Base-by-base conservation (phyloP, 768 basidiomycete species). In the Dioszegia hungarica region DNA sequence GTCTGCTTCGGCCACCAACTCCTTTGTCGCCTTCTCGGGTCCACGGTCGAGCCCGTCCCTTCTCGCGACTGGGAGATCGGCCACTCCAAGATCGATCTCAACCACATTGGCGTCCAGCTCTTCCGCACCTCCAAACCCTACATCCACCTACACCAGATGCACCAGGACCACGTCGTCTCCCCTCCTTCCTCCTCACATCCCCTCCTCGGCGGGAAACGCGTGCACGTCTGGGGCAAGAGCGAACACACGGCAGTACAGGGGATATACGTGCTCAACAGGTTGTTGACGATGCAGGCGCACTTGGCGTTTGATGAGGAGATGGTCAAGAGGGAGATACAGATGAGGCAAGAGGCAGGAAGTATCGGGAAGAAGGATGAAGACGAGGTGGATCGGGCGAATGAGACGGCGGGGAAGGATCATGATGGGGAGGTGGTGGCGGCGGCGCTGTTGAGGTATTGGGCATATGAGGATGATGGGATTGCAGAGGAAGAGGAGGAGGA, bases 271-370 rank as follows among this genome's bases (percentile, higher is more conserved):
- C 29, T 39, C 8, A 59, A 59, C 33, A 15, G 57, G n/a, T 8
- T 59, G 25, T 54, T 59, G 28, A 59, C 51, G 14, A 53, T 43
- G 33, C 57, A 59, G 36, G 57, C 57, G 17, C 57, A 59, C 33
- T 15, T 59, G 57, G 57, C 51, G 17, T 59, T 59, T 49, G 60
- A 62, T 25, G 58, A 57, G 36, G 57, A 59, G 51, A 56, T 56
- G 38, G 64, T 54, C 1, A 25, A 38, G 25, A 24, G 59, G 31
- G 44, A 55, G 28, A 44, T 54, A 25, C 19, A 46, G 12, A 56
- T 49, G 54, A 27, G 51, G 43, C 22, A 17, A 11, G 43, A 49
- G 28, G 44, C 22, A 17, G 53, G 56, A 15, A 46, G 31, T 5
- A 33, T 45, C 2, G 45, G 46, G 10, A 50, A 66, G 17, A 22